Base-by-base conservation (phyloP, 768 basidiomycete genomes). In the Boletus vermiculosoides region DNA sequence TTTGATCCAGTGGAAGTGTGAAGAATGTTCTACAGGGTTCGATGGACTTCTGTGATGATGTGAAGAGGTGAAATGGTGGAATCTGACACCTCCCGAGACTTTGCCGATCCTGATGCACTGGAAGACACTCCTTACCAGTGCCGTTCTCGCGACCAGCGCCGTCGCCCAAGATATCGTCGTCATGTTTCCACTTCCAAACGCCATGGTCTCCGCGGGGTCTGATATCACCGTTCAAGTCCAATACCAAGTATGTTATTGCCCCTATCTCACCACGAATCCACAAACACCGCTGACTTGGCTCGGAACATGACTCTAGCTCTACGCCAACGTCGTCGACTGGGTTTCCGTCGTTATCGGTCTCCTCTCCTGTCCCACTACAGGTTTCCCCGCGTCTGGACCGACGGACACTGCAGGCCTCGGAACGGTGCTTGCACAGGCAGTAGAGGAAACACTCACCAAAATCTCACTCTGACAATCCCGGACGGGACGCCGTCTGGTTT, bases 171-270 rank as follows among this genome's bases (percentile, higher is more conserved):
- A 30, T 4, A 30, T 30, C 6, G 30, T 33, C 28, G 28, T 57
- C 18, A 51, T 46, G 15, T 40, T 31, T 13, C 56, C 56, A 11
- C 18, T 40, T 10, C 42, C 56, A 7, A 73, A 74, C 4, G 62
- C 72, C 3, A 57, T 64, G 30, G 70, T 82, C 12, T 36, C 52
- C 1, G 62, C 72, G 20, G 80, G 80, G 18, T 63, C 64, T 1
- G 61, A 65, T n/a, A 40, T 81, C 49, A 74, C 70, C 6, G 74
- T 81, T 9, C 74, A 78, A 51, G 63, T 81, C n/a, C 76, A 76
- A 52, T 71, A 72, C 55, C 76, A 74, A 8, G 79, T n/a, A 60
- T 12, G 52, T 45, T 15, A 4, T n/a, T 5, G 10, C 39, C n/a
- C 39, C n/a, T 10, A 4, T 39, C 37, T n/a, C 9, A 39, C 4